Base-by-base conservation (phyloP, 495 filamentous ascomycete genomes). In the Poronia punctata region DNA sequence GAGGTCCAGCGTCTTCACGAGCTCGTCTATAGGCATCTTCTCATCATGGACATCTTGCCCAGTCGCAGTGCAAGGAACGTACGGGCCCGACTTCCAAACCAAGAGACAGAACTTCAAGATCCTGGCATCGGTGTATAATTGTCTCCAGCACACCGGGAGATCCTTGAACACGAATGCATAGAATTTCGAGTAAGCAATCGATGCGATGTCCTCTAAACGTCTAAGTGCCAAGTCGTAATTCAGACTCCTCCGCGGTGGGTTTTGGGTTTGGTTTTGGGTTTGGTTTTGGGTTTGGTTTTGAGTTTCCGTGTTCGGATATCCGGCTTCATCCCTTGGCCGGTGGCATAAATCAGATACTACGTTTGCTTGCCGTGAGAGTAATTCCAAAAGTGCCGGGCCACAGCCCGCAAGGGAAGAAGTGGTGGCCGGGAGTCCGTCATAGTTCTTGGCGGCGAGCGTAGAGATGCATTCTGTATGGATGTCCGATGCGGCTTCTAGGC, bases 51-150 rank as follows among this genome's bases (percentile, higher is more conserved):
- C 29, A 22, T 46, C 43, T 7, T n/a, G n/a, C n/a, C n/a, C n/a
- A n/a, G n/a, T n/a, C n/a, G n/a, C n/a, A n/a, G n/a, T n/a, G n/a
- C n/a, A n/a, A n/a, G n/a, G n/a, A n/a, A 37, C 26, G 20, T 48
- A 49, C 29, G 43, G 59, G n/a, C n/a, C n/a, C 39, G 35, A 73
- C 65, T 9, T 60, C 34, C 29, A 64, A 45, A 50, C 77, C 53
- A 40, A 71, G 70, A 61, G 20, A 18, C 53, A 53, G 39, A 68
- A 69, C 44, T 83, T 80, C 46, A 84, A 56, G 12, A 93, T 72
- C 31, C 75, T 79, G 17, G 84, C 86, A 50, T 92, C 84, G 0
- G 82, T 86, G 57, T 84, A 93, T 9, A 93, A 65, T 35, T 79
- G 70, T 11, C 79, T 71, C 88, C 88, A 95, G 55, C 79, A 82